A percentile compares a stretch with the other conserved stretches of the same genome.
phyloP scores from a whole-genome alignment of 371 early-diverging fungal species.

The Apophysomyces sp. region DNA sequence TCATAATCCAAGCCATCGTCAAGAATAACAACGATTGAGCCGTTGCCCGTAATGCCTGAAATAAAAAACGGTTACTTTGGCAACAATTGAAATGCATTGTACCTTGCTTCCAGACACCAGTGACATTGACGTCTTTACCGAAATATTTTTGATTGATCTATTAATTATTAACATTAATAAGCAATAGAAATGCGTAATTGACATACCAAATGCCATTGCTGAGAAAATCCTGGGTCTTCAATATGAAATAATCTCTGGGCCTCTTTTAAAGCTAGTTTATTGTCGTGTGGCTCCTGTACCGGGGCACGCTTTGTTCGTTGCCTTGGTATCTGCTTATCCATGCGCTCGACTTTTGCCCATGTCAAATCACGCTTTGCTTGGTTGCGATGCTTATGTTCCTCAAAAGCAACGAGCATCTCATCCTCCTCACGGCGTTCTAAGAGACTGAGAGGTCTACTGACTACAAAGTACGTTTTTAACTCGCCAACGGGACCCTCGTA shows the following conservation, averaged over 20 bases:
- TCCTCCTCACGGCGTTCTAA: conserved; percentile 16
- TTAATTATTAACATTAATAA: neutral
- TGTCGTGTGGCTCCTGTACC: conserved; percentile 6
- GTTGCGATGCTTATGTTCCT: conserved; percentile 7
- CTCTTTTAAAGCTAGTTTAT: conserved; percentile 12
- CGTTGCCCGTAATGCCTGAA: conserved; percentile 81
- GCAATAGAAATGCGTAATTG: neutral
- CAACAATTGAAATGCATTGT: neutral
- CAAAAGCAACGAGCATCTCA: conserved; percentile 15
- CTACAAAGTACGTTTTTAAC: conserved; percentile 56
- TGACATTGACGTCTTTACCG: conserved; percentile 91
- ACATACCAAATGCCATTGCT: conserved; percentile 85
- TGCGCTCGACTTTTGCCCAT: conserved; percentile 16
- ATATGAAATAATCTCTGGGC: conserved; percentile 39
- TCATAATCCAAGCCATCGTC: conserved; percentile 94
- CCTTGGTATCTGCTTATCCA: conserved; percentile 21
- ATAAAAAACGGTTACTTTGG: neutral
- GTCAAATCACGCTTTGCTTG: neutral
- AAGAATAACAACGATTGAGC: conserved; percentile 83
- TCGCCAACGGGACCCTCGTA: conserved; percentile 64
- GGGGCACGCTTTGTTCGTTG: conserved; percentile 19
- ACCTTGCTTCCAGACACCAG: conserved; percentile 89
- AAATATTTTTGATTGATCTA: conserved; percentile 68
- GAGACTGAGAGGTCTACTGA: conserved; percentile 33
- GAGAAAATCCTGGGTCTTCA: conserved; percentile 68